phyloP scores from a whole-genome alignment of 2,329 filamentous ascomycete species.

The Neofusicoccum umdonicola region DNA sequence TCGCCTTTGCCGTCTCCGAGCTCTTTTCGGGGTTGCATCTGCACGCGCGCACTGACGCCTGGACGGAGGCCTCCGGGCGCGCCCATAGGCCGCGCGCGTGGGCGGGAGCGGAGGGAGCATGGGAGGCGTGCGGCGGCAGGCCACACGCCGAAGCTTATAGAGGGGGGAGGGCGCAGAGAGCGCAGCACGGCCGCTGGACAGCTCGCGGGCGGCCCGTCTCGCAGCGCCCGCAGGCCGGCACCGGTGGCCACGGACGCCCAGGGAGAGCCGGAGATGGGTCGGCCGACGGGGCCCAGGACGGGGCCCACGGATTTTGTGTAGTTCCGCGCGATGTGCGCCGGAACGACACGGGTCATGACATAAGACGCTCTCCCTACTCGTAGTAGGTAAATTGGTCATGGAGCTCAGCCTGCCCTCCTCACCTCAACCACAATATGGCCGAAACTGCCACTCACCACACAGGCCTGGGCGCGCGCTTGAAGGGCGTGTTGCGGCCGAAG shows the following conservation, averaged over 20 bases:
- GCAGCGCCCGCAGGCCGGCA: too few relatives aligned
- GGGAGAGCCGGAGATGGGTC: conserved; percentile 4
- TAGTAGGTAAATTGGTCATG: neutral
- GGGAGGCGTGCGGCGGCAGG: neutral
- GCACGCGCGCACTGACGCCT: neutral
- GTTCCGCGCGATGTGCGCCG: conserved; percentile 4
- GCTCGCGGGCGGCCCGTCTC: neutral
- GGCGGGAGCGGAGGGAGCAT: neutral
- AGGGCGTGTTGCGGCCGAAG: conserved; percentile 5
- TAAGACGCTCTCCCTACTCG: conserved; percentile 12
- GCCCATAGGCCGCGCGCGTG: neutral
- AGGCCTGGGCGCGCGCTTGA: conserved; percentile 6
- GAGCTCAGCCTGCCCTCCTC: neutral
- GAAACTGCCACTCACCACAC: conserved; percentile 2
- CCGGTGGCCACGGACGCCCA: neutral
- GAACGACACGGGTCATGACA: conserved; percentile 13
- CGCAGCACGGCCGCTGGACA: neutral
- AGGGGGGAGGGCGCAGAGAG: neutral
- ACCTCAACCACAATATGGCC: conserved; percentile 6
- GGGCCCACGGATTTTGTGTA: neutral
- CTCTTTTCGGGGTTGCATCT: neutral
- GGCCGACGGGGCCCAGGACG: neutral
- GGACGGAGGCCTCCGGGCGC: neutral
- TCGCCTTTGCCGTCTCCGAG: neutral
- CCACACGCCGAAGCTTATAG: neutral